phyloP scores from a whole-genome alignment of 192 early-diverging fungal species.

The Backusella tuberculispora region DNA sequence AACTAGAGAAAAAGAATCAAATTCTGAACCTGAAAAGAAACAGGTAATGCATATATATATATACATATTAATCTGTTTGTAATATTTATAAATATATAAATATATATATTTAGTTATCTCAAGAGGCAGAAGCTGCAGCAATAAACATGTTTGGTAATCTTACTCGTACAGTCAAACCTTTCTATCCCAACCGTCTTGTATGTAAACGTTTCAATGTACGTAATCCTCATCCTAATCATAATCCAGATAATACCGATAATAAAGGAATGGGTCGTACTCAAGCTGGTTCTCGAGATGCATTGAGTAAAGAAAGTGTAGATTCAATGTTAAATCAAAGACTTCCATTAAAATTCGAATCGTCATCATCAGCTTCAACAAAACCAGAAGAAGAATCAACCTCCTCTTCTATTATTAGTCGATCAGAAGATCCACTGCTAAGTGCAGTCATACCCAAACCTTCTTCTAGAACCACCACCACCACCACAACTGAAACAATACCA shows the following conservation, averaged over 20 bases:
- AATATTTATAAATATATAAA: not conserved
- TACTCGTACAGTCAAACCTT: slow-evolving; percentile 59
- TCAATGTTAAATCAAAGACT: slow-evolving; percentile 40
- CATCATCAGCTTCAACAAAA: not conserved
- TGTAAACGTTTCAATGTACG: slow-evolving; percentile 82
- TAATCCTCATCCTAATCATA: slow-evolving; percentile 71
- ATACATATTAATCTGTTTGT: not conserved
- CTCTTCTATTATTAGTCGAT: too few relatives aligned
- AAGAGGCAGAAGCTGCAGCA: slow-evolving; percentile 52
- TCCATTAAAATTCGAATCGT: slow-evolving; percentile 1
- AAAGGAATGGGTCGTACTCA: slow-evolving; percentile 40
- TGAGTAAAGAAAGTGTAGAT: slow-evolving; percentile 52
- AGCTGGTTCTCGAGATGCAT: slow-evolving; percentile 40
- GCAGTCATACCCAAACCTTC: slow-evolving; percentile 28
- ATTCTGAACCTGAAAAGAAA: slow-evolving; percentile 24
- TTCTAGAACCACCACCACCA: slow-evolving; percentile 1
- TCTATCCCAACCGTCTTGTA: slow-evolving; percentile 68
- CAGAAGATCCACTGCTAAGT: slow-evolving; percentile 28
- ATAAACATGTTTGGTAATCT: slow-evolving; percentile 72
- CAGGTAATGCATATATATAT: not conserved
- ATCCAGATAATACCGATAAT: slow-evolving; percentile 18
- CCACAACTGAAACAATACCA: not conserved
- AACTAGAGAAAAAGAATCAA: not conserved
- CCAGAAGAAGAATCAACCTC: not conserved
- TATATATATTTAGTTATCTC: slow-evolving; percentile 24